Evolutionary conservation across 2,329 filamentous ascomycete species (phyloP).

Genomic region (Tolypocladium sp.): DNA sequence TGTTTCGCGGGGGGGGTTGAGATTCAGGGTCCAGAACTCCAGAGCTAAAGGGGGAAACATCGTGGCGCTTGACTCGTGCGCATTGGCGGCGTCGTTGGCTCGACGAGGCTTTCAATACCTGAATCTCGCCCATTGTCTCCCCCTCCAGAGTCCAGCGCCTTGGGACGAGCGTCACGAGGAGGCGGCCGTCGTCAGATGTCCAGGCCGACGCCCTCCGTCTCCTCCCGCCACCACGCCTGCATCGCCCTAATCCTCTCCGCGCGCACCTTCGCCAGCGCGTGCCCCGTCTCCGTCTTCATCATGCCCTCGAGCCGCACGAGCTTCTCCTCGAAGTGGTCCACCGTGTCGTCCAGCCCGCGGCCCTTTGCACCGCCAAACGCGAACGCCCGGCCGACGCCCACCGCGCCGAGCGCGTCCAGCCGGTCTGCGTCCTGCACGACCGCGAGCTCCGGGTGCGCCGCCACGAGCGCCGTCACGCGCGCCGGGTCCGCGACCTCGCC

Average conservation of each 20-base stretch:
- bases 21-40: not conserved
- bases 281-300: conserved; percentile 55
- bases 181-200: not conserved
- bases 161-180: no score
- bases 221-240: conserved; percentile 49
- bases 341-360: conserved; percentile 51
- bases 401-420: conserved; percentile 80
- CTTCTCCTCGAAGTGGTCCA: conserved; percentile 72
- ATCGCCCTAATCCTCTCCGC: conserved; percentile 43
- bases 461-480: conserved; percentile 52
- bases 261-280: conserved; percentile 41
- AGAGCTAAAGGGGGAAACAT: not conserved
- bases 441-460: conserved; percentile 49
- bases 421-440: conserved; percentile 90
- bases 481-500: conserved; percentile 59
- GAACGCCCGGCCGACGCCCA: conserved; percentile 65
- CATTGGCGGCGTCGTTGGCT: not conserved
- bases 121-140: not conserved
- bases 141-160: no score
- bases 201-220: conserved; percentile 21
- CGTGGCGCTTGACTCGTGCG: not conserved
- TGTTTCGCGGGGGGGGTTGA: not conserved
- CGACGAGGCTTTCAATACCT: not conserved
- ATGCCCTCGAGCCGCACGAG: conserved; percentile 53
- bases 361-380: conserved; percentile 58